Percentiles rank a stretch among this genome's conserved stretches.
Conservation (phyloP, 331 rosid genomes). For the Dryas integrifolia region DNA sequence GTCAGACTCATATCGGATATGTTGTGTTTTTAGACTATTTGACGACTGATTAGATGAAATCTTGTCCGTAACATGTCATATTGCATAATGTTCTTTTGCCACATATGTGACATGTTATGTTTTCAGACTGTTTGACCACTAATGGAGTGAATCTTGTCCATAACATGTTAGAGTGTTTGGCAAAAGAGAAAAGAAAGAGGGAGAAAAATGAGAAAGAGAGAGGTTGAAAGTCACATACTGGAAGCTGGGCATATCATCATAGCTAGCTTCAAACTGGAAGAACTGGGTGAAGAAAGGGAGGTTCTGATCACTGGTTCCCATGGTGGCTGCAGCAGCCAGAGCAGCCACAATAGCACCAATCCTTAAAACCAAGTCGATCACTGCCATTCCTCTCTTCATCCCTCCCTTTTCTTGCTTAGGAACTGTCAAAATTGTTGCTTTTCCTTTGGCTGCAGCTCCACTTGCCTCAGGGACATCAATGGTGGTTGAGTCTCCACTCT, state of each 20-base stretch:
- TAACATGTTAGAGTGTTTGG: neutral
- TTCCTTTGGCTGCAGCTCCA: constrained; percentile 36
- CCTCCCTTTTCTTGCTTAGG: constrained; percentile 36
- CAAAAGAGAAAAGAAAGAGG: constrained; percentile 5
- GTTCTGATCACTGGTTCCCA: constrained; percentile 74
- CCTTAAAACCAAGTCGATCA: constrained; percentile 71
- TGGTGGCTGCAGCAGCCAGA: constrained; percentile 62
- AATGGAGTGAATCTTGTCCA: too few relatives aligned
- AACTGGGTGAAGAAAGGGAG: constrained; percentile 96
- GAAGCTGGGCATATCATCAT: constrained; percentile 67
- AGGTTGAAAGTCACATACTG: constrained; percentile 45
- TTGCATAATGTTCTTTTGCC: too few relatives aligned
- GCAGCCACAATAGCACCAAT: constrained; percentile 60
- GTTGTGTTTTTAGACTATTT: too few relatives aligned
- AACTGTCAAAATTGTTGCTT: constrained; percentile 27
- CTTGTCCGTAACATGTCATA: too few relatives aligned
- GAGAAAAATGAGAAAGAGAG: neutral
- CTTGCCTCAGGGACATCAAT: constrained; percentile 52
- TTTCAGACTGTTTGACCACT: neutral
- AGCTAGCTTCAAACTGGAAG: constrained; percentile 86
- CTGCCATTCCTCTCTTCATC: constrained; percentile 58
- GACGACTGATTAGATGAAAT: too few relatives aligned
- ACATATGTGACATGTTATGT: too few relatives aligned
- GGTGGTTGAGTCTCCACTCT: constrained; percentile 47
- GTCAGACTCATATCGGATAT: too few relatives aligned